Evolutionary conservation across 2,329 filamentous ascomycete species (phyloP).

Genomic region (Ceratocystis albifundus): DNA sequence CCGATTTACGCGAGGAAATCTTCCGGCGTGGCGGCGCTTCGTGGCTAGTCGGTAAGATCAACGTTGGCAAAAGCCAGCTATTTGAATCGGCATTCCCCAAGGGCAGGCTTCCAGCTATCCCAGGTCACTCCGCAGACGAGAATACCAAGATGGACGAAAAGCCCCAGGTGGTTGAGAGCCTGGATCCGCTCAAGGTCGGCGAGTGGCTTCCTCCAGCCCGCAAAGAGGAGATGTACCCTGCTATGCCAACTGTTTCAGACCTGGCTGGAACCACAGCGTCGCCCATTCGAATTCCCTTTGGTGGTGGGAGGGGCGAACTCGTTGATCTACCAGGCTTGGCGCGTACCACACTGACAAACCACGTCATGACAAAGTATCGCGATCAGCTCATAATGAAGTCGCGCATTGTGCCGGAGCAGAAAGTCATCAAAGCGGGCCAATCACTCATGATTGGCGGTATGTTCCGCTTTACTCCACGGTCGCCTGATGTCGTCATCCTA

Average conservation of each 20-base stretch:
- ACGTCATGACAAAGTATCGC: conserved; percentile 56
- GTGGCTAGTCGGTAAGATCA: conserved; percentile 97
- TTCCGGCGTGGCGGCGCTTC: conserved; percentile 71
- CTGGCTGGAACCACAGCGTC: conserved; percentile 90
- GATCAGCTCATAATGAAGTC: conserved; percentile 64
- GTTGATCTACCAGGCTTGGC: conserved; percentile 84
- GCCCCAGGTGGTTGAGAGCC: conserved; percentile 23
- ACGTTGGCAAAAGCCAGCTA: conserved; percentile 90
- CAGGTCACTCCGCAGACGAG: not conserved
- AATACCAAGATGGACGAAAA: not conserved
- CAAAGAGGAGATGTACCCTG: conserved; percentile 60
- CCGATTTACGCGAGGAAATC: conserved; percentile 72
- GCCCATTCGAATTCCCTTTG: conserved; percentile 85
- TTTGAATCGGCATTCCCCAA: conserved; percentile 83
- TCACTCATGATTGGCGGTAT: conserved; percentile 78
- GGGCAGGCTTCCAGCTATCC: conserved; percentile 31
- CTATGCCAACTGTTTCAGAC: conserved; percentile 75
- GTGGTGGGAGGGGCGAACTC: conserved; percentile 73
- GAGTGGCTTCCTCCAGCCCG: conserved; percentile 66
- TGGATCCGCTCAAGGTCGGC: conserved; percentile 31
- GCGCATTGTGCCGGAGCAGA: conserved; percentile 61
- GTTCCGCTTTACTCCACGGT: conserved; percentile 71
- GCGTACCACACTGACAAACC: conserved; percentile 58
- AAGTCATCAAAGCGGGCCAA: conserved; percentile 60
- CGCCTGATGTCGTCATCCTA: conserved; percentile 52